A percentile compares a stretch with the other conserved stretches of the same genome.
These are phyloP conservation scores for Monosporozyma yasuniensis DNA, from an alignment of 805 yeast species.

Conservation along the genomic window DNA sequence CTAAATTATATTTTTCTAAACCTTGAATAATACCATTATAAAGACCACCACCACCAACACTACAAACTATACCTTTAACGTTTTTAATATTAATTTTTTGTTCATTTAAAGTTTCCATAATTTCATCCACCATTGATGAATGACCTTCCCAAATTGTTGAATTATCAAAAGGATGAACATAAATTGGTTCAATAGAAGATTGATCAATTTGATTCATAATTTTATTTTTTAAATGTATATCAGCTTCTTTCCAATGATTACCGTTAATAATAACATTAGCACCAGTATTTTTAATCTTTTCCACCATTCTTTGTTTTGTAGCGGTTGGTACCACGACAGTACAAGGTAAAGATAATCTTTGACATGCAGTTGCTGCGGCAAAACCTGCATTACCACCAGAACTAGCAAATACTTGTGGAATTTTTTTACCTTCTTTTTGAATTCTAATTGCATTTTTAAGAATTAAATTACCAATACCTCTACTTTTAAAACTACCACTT, in stretches of 20 bases:
- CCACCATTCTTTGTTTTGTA: slow-evolving; percentile 39
- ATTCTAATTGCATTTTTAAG: slow-evolving; percentile 26
- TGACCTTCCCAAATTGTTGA: slow-evolving; percentile 50
- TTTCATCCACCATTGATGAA: slow-evolving; percentile 39
- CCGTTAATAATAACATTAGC: slow-evolving; percentile 45
- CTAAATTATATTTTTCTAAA: slow-evolving; percentile 29
- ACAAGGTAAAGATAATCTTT: slow-evolving; percentile 30
- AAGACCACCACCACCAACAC: slow-evolving; percentile 52
- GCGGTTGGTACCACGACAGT: slow-evolving; percentile 54
- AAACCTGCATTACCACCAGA: slow-evolving; percentile 42
- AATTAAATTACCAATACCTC: slow-evolving; percentile 46
- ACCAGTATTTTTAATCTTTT: slow-evolving; percentile 32
- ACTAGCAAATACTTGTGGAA: slow-evolving; percentile 39
- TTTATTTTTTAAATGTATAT: slow-evolving; percentile 31
- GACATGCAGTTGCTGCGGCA: slow-evolving; percentile 44
- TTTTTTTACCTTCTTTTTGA: slow-evolving; percentile 22
- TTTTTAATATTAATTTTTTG: slow-evolving; percentile 16
- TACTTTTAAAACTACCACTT: slow-evolving; percentile 47
- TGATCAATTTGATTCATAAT: slow-evolving; percentile 20
- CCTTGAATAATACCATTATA: slow-evolving; percentile 46
- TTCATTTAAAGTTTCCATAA: slow-evolving; percentile 22
- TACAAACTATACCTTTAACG: slow-evolving; percentile 42
- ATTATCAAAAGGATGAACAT: slow-evolving; percentile 49
- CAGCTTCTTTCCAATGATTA: slow-evolving; percentile 43
- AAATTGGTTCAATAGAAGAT: slow-evolving; percentile 31